phyloP scores from a whole-genome alignment of 768 basidiomycete genomes.

The Infundibulicybe gibba region DNA sequence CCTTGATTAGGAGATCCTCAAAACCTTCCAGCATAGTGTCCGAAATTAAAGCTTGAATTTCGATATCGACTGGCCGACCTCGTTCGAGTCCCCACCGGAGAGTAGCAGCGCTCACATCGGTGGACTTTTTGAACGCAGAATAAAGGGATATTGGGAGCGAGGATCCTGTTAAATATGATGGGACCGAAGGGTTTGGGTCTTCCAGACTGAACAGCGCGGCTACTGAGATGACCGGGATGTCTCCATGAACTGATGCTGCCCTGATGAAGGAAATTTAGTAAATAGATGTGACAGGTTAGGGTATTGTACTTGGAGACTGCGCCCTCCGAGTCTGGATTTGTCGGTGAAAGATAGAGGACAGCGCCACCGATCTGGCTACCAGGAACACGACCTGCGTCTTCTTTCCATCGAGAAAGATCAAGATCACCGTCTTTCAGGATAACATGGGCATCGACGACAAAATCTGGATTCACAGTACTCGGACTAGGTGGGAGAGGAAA shows the following conservation, averaged over 20 bases:
- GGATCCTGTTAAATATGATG: conserved; percentile 32
- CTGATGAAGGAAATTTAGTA: neutral
- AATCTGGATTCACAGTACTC: conserved; percentile 56
- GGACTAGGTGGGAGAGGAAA: conserved; percentile 73
- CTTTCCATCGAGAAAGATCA: conserved; percentile 47
- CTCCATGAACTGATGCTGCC: conserved; percentile 7
- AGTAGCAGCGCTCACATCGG: conserved; percentile 47
- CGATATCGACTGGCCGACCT: conserved; percentile 67
- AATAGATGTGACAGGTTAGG: no score
- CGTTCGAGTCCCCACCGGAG: conserved; percentile 64
- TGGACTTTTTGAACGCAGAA: conserved; percentile 48
- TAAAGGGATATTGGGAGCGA: conserved; percentile 49
- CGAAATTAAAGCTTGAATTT: conserved; percentile 53
- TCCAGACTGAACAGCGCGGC: conserved; percentile 61
- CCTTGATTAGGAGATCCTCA: conserved; percentile 69
- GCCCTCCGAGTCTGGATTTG: conserved; percentile 31
- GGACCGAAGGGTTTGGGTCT: conserved; percentile 35
- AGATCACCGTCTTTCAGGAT: conserved; percentile 35
- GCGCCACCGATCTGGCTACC: conserved; percentile 46
- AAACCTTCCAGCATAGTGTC: conserved; percentile 58
- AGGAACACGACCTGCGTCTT: conserved; percentile 43
- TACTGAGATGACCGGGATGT: conserved; percentile 46
- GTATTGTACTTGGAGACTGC: conserved; percentile 37
- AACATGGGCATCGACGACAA: conserved; percentile 69
- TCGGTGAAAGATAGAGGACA: conserved; percentile 42